Percentiles rank a stretch among this genome's conserved stretches.
These are phyloP conservation scores for Opeltia flavorubescens DNA, from an alignment of 495 filamentous ascomycete species.

Conservation along the genomic window DNA sequence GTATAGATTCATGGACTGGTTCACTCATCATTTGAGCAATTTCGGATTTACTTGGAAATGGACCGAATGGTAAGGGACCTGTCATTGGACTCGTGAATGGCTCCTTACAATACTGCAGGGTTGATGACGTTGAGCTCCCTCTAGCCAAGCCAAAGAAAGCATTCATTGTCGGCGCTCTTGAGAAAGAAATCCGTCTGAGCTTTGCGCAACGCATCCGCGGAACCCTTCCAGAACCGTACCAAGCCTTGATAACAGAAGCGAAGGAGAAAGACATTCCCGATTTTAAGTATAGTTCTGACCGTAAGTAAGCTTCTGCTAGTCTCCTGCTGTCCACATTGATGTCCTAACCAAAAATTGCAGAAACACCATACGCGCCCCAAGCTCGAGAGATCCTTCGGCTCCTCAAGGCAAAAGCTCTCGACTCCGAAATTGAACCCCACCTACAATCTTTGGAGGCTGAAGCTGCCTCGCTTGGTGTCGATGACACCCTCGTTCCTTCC, in stretches of 20 bases:
- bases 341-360: slow-evolving; percentile 24
- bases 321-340: slow-evolving; percentile 8
- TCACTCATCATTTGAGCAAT: slow-evolving; percentile 93
- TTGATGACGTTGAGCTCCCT: slow-evolving; percentile 68
- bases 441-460: slow-evolving; percentile 65
- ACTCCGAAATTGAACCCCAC: slow-evolving; percentile 64
- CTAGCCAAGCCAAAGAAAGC: slow-evolving; percentile 75
- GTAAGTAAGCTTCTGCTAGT: slow-evolving; percentile 38
- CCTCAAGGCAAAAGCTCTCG: slow-evolving; percentile 67
- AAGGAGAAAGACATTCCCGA: slow-evolving; percentile 89
- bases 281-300: slow-evolving; percentile 75
- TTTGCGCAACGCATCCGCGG: slow-evolving; percentile 94
- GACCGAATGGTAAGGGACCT: slow-evolving; percentile 66
- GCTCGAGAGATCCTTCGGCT: slow-evolving; percentile 65
- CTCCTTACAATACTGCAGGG: slow-evolving; percentile 26
- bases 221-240: slow-evolving; percentile 76
- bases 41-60: slow-evolving; percentile 99
- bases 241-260: slow-evolving; percentile 62
- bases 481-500: slow-evolving; percentile 62
- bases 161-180: slow-evolving; percentile 77
- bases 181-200: slow-evolving; percentile 93
- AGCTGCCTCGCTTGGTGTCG: slow-evolving; percentile 48
- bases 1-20: slow-evolving; percentile 92
- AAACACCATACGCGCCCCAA: slow-evolving; percentile 65
- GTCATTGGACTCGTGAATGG: background rate